Percentiles rank a stretch among this genome's conserved stretches.
These are phyloP conservation scores for Cryphonectria parasitica DNA, from an alignment of 2,329 filamentous ascomycete genomes.

Conservation along the genomic window DNA sequence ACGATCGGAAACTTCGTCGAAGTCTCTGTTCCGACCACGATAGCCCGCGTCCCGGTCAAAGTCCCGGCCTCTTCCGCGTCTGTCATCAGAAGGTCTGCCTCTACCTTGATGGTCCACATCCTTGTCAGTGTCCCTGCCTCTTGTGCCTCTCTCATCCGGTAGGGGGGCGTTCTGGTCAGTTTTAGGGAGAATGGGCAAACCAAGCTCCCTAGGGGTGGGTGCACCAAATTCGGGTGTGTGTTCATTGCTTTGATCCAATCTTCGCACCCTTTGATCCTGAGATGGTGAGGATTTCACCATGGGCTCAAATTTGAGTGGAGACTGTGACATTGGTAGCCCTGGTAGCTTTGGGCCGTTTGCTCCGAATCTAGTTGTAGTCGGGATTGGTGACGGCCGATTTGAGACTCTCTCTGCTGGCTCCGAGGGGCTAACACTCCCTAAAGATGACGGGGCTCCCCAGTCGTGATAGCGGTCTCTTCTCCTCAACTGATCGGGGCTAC, in stretches of 20 bases:
- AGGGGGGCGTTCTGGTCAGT: background rate
- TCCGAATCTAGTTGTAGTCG: background rate
- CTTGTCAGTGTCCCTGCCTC: background rate
- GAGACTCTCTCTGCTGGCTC: background rate
- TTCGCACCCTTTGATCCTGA: background rate
- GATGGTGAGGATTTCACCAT: conserved; percentile 1
- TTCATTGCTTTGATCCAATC: background rate
- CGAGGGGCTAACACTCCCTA: background rate
- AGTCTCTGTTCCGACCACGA: conserved; percentile 24
- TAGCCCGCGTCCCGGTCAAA: background rate
- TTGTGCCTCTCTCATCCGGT: background rate
- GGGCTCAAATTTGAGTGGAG: background rate
- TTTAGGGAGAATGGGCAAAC: background rate
- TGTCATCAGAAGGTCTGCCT: background rate
- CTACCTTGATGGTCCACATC: background rate
- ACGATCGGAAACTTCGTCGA: background rate
- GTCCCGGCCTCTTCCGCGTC: conserved; percentile 8
- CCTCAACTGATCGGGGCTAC: background rate
- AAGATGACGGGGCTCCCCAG: conserved; percentile 4
- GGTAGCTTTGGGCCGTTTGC: background rate
- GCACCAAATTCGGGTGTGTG: background rate
- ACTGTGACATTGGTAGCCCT: background rate
- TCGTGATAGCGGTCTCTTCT: background rate
- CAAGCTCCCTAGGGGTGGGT: background rate
- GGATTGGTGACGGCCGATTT: background rate